Conservation (phyloP, 495 filamentous ascomycete species). For the Diplogelasinospora grovesii region DNA sequence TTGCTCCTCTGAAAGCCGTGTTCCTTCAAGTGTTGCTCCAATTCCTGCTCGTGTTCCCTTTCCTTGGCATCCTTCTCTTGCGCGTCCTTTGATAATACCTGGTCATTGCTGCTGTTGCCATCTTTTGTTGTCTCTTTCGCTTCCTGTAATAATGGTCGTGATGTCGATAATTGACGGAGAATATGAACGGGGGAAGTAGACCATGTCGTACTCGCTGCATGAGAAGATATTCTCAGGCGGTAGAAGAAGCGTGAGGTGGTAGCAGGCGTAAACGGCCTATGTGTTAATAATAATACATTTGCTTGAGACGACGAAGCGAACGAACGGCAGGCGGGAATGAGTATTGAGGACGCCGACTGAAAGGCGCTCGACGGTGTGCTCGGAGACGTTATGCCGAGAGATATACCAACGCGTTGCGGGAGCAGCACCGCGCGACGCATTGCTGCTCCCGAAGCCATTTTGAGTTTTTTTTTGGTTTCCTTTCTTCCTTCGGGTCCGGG, state of each 20-base stretch:
- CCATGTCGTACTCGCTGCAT: constrained; percentile 1
- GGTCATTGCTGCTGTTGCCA: not conserved
- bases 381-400: constrained; percentile 12
- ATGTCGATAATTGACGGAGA: constrained; percentile 26
- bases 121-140: constrained; percentile 1
- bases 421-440: constrained; percentile 30
- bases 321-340: too few species aligned
- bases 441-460: constrained; percentile 30
- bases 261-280: not conserved
- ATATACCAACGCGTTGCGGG: constrained; percentile 29
- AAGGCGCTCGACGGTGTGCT: too few species aligned
- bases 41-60: constrained; percentile 12
- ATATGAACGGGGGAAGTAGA: constrained; percentile 19
- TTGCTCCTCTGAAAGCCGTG: constrained; percentile 44
- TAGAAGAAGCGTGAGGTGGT: not conserved
- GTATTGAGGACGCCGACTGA: too few species aligned
- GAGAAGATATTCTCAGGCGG: not conserved
- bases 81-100: constrained; percentile 8
- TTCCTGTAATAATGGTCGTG: constrained; percentile 10
- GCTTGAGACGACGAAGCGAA: too few species aligned
- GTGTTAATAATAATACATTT: constrained; percentile 3
- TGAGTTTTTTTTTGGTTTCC: constrained; percentile 3
- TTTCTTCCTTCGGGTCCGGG: too few species aligned
- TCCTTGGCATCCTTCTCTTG: constrained; percentile 7
- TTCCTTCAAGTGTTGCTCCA: constrained; percentile 20